Percentiles rank a stretch among this genome's conserved stretches.
Evolutionary conservation across 306 rosid species (phyloP).

Genomic region (Cicer bijugum): DNA sequence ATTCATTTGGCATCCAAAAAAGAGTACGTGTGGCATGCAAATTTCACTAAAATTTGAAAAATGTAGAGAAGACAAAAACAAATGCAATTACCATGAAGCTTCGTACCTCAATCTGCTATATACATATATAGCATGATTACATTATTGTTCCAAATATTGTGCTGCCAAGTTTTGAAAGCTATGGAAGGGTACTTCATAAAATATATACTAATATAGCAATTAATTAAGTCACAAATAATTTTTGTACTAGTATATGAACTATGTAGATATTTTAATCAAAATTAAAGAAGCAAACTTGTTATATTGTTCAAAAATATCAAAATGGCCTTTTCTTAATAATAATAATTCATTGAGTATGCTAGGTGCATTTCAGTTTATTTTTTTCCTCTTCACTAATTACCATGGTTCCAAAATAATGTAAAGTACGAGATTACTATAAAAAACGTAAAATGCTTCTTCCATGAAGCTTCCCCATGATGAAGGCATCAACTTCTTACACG

Average conservation of each 20-base stretch:
- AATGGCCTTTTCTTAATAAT: background rate
- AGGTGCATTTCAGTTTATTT: no score
- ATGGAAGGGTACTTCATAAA: no score
- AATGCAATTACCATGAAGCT: conserved; percentile 40
- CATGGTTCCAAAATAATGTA: background rate
- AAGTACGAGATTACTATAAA: background rate
- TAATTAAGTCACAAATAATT: no score
- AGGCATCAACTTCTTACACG: background rate
- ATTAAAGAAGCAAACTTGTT: background rate
- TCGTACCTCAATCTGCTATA: background rate
- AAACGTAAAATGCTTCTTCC: conserved; percentile 34
- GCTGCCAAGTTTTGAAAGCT: background rate
- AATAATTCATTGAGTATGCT: no score
- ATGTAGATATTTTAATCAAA: background rate
- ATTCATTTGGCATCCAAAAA: no score
- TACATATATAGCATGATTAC: background rate
- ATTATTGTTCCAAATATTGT: background rate
- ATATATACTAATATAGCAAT: no score
- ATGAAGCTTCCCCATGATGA: conserved; percentile 46
- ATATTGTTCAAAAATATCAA: background rate
- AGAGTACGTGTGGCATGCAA: no score
- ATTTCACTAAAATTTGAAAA: no score
- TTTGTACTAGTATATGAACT: no score
- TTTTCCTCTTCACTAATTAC: no score
- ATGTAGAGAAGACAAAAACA: conserved; percentile 32